phyloP scores from a whole-genome alignment of 257 asterid genomes.

The Solanum neorickii region DNA sequence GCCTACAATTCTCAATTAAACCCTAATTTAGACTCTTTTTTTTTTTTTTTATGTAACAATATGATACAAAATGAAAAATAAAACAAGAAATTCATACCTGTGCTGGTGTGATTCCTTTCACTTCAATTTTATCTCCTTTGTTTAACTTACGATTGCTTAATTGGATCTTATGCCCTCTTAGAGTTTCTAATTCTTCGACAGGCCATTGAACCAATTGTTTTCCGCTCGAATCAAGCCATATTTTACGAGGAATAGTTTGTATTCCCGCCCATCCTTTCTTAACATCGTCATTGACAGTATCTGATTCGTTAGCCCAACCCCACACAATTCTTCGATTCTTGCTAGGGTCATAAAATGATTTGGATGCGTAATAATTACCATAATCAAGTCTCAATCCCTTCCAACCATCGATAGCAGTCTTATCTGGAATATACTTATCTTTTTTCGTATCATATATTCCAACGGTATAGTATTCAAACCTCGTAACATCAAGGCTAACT shows the following conservation, averaged over 20 bases:
- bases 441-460: neutral
- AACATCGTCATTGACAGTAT: neutral
- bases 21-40: neutral
- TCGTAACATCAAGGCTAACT: constrained; percentile 10
- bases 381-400: constrained; percentile 13
- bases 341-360: constrained; percentile 4
- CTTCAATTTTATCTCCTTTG: constrained; percentile 8
- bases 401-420: constrained; percentile 5
- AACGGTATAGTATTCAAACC: constrained; percentile 16
- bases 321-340: constrained; percentile 11
- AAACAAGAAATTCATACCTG: constrained; percentile 12
- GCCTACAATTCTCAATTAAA: constrained; percentile 9
- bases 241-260: constrained; percentile 26
- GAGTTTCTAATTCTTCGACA: constrained; percentile 19
- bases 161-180: constrained; percentile 17
- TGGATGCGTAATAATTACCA: constrained; percentile 20
- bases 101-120: constrained; percentile 38
- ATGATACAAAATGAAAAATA: too few species aligned
- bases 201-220: constrained; percentile 45
- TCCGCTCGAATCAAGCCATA: constrained; percentile 27
- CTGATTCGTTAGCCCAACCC: constrained; percentile 26
- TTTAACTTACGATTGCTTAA: constrained; percentile 6
- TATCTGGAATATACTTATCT: constrained; percentile 8
- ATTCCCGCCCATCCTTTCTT: constrained; percentile 17
- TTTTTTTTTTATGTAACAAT: neutral